These are phyloP conservation scores for Thinopyrum elongatum DNA, from an alignment of 176 grass and related monocot genomes.

Conservation along the genomic window DNA sequence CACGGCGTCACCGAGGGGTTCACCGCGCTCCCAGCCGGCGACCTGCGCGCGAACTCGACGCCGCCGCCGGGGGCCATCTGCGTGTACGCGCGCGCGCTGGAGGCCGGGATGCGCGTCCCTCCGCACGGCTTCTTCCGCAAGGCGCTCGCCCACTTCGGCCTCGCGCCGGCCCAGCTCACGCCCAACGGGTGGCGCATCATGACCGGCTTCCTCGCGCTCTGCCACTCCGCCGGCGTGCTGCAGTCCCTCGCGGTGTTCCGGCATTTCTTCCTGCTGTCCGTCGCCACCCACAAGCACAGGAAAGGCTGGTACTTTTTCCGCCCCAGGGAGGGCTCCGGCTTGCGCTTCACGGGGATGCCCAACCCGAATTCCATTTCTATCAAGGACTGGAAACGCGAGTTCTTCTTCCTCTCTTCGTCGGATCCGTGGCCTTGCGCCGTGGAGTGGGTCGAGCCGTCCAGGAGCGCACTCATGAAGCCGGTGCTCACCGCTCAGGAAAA, in stretches of 20 bases:
- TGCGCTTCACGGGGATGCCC: not conserved
- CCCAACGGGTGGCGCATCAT: not conserved
- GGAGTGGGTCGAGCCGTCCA: not conserved
- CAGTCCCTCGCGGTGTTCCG: not conserved
- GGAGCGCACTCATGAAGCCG: not conserved
- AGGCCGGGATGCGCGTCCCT: not conserved
- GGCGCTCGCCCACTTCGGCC: not conserved
- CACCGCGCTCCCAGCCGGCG: not conserved
- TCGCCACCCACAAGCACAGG: rapidly evolving
- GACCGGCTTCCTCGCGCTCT: not conserved
- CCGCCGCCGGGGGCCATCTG: not conserved
- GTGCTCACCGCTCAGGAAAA: not conserved
- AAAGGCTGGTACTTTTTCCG: not conserved
- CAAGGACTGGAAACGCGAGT: not conserved
- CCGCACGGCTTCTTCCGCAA: not conserved
- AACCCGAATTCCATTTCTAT: not conserved
- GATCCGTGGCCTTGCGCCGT: not conserved
- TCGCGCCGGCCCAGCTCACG: not conserved
- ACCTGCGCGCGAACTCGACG: not conserved
- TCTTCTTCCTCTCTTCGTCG: not conserved
- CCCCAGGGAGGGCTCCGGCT: not conserved
- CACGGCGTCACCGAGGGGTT: not conserved
- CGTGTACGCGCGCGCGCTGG: not conserved
- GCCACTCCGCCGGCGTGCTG: not conserved
- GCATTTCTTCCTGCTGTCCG: not conserved